phyloP scores from a whole-genome alignment of 2,329 filamentous ascomycete genomes.

The Ophiosphaerella korrae region DNA sequence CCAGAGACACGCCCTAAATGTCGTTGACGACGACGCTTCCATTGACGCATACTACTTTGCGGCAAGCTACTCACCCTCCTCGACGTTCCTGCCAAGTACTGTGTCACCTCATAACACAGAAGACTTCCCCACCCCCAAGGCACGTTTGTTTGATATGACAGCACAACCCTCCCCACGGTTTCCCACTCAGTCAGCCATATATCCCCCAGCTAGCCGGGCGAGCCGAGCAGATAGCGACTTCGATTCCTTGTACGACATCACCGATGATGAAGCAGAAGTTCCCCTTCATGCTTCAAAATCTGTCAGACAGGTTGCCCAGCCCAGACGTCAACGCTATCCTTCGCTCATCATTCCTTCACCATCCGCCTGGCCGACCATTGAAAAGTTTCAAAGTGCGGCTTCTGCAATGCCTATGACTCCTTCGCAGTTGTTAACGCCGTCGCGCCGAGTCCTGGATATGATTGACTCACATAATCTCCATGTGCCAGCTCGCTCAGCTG shows the following conservation, averaged over 20 bases:
- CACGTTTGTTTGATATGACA: conserved; percentile 62
- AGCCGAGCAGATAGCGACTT: conserved; percentile 74
- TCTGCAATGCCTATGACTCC: conserved; percentile 56
- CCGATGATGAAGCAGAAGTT: conserved; percentile 71
- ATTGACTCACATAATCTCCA: conserved; percentile 64
- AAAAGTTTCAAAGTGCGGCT: conserved; percentile 59
- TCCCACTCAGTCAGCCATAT: conserved; percentile 43
- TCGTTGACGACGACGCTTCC: conserved; percentile 58
- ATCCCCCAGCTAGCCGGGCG: conserved; percentile 65
- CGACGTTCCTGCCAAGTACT: conserved; percentile 36
- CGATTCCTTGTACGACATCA: conserved; percentile 86
- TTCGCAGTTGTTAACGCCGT: conserved; percentile 70
- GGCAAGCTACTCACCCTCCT: conserved; percentile 41
- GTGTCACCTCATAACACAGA: conserved; percentile 55
- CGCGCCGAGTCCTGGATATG: conserved; percentile 73
- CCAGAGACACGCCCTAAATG: conserved; percentile 63
- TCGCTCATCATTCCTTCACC: conserved; percentile 64
- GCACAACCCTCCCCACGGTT: conserved; percentile 56
- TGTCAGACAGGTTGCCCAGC: conserved; percentile 49
- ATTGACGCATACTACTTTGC: conserved; percentile 47
- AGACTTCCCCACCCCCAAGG: conserved; percentile 75
- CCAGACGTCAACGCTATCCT: conserved; percentile 58
- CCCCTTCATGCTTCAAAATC: conserved; percentile 58
- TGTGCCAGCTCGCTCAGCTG: conserved; percentile 75
- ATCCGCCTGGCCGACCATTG: conserved; percentile 61